Percentiles rank a stretch among this genome's conserved stretches.
These are phyloP conservation scores for Penicillium sp. DNA, from an alignment of 2,329 filamentous ascomycete species.

Conservation along the genomic window DNA sequence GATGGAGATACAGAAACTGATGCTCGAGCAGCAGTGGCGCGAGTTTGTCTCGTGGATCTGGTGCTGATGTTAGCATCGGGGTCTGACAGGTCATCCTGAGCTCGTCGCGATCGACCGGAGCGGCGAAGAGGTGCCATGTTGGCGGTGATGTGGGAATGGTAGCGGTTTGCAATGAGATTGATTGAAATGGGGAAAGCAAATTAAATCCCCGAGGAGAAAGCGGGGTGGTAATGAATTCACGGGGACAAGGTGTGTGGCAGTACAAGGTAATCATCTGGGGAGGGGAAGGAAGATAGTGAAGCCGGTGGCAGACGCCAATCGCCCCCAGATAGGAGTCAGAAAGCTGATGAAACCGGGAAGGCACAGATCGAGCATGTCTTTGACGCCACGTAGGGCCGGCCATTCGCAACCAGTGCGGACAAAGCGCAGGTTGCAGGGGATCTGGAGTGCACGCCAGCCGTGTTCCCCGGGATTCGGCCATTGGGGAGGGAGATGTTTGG, in stretches of 20 bases:
- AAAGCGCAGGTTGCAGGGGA: constrained; percentile 26
- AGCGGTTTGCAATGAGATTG: not conserved
- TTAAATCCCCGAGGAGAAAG: not conserved
- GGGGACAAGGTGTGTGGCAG: constrained; percentile 16
- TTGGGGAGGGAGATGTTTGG: not conserved
- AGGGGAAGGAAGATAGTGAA: constrained; percentile 5
- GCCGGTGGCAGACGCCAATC: constrained; percentile 8
- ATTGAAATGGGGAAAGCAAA: not conserved
- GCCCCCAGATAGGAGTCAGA: constrained; percentile 12
- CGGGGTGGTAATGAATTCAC: not conserved
- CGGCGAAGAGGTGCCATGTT: constrained; percentile 39
- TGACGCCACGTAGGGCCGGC: constrained; percentile 27
- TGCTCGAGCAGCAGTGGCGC: constrained; percentile 27
- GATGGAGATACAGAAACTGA: constrained; percentile 41
- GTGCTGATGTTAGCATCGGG: constrained; percentile 36
- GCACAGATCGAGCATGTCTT: constrained; percentile 31
- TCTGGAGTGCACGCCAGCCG: constrained; percentile 18
- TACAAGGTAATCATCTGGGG: constrained; percentile 8
- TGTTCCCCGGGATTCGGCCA: constrained; percentile 10
- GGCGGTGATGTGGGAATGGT: not conserved
- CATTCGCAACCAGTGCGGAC: constrained; percentile 24
- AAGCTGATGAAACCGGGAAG: constrained; percentile 31
- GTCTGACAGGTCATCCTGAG: constrained; percentile 27
- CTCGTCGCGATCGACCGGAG: constrained; percentile 38
- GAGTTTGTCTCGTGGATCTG: constrained; percentile 40